phyloP scores from a whole-genome alignment of 2,329 filamentous ascomycete species.

The Fusarium denticulatum region DNA sequence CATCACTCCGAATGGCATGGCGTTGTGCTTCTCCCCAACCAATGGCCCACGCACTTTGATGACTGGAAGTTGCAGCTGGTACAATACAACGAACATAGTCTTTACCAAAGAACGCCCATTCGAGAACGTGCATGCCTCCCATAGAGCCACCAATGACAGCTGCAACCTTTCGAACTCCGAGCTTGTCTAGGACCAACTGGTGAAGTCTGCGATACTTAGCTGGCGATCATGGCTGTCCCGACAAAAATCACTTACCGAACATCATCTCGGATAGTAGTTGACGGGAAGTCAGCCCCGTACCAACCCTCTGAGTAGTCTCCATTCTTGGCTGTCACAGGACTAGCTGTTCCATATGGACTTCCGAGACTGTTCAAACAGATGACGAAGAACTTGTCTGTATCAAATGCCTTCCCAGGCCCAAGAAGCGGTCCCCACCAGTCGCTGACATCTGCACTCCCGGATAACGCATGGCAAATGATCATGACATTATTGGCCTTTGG shows the following conservation, averaged over 20 bases:
- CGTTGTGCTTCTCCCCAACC: not conserved
- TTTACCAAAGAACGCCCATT: not conserved
- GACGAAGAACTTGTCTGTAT: not conserved
- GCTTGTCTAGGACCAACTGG: not conserved
- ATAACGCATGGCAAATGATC: not conserved
- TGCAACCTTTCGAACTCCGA: not conserved
- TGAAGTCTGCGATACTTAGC: not conserved
- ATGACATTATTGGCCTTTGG: not conserved
- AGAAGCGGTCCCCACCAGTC: not conserved
- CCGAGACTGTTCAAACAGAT: not conserved
- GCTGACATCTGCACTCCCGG: not conserved
- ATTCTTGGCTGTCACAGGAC: not conserved
- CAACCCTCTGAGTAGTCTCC: not conserved
- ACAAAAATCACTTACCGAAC: not conserved
- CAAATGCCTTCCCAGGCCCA: not conserved
- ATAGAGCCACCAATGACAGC: not conserved
- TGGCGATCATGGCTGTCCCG: fast-evolving
- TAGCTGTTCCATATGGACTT: not conserved
- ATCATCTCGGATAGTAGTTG: not conserved
- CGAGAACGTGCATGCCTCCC: not conserved
- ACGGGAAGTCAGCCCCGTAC: not conserved
- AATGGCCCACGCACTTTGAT: not conserved
- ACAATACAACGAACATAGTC: not conserved
- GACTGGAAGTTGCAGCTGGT: not conserved
- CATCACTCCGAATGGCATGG: not conserved